Percentiles rank a stretch among this genome's conserved stretches.
These are phyloP conservation scores for Suillus discolor DNA, from an alignment of 768 basidiomycete genomes.

Conservation along the genomic window DNA sequence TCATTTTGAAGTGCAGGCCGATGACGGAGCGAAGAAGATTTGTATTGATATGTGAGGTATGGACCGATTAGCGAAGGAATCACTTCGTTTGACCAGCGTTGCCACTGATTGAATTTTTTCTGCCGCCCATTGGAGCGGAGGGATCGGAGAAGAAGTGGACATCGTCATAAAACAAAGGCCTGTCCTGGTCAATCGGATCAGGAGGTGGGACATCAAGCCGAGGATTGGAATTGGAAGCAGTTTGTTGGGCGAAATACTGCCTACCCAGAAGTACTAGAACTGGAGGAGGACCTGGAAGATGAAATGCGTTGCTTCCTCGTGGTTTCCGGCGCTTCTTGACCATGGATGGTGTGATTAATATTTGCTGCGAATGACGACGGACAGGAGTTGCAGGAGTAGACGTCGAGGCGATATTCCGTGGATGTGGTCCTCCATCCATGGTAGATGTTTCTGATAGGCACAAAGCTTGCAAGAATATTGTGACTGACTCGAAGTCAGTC, in stretches of 20 bases:
- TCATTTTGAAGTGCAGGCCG: not conserved
- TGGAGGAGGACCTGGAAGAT: not conserved
- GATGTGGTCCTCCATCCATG: not conserved
- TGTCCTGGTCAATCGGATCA: not conserved
- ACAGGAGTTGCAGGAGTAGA: not conserved
- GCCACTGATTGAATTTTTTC: conserved; percentile 1
- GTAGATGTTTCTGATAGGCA: not conserved
- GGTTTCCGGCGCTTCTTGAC: not conserved
- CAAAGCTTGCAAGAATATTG: not conserved
- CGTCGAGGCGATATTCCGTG: not conserved
- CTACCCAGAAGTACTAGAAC: not conserved
- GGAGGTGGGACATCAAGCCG: not conserved
- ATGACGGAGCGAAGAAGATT: not conserved
- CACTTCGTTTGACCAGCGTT: not conserved
- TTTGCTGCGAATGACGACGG: not conserved
- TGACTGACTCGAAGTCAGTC: not conserved
- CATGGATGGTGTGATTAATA: not conserved
- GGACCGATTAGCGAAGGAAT: not conserved
- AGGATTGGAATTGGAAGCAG: not conserved
- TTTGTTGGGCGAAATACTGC: not conserved
- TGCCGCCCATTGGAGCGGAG: not conserved
- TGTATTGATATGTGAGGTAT: not conserved
- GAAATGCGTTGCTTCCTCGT: not conserved
- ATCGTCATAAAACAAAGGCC: not conserved
- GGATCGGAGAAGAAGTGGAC: not conserved